These are phyloP conservation scores for Exsudoporus floridanus DNA, from an alignment of 1,284 basidiomycete genomes.

Conservation along the genomic window DNA sequence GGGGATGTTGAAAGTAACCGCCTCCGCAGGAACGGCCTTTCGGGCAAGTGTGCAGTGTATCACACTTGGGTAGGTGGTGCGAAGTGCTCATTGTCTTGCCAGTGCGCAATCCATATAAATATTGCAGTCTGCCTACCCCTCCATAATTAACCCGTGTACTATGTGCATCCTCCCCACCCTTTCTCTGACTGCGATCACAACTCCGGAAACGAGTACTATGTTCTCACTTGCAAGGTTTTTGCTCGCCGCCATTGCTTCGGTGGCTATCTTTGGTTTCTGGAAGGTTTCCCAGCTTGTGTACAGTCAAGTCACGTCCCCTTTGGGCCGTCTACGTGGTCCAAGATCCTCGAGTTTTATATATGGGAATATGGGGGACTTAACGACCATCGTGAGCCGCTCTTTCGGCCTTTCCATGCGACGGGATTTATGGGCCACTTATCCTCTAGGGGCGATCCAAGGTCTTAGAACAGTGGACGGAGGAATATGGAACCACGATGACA, in stretches of 20 bases:
- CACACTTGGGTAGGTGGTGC: no score
- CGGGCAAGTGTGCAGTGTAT: no score
- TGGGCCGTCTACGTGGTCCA: not conserved
- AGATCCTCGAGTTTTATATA: not conserved
- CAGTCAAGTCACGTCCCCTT: not conserved
- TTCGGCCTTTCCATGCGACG: not conserved
- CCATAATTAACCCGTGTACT: no score
- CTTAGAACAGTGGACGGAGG: not conserved
- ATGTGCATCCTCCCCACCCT: no score
- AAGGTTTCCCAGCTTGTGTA: not conserved
- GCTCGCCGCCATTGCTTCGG: not conserved
- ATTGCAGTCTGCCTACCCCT: no score
- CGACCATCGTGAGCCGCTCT: not conserved
- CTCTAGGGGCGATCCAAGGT: not conserved
- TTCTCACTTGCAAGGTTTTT: not conserved
- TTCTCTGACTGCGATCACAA: no score
- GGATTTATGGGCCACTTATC: not conserved
- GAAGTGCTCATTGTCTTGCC: no score
- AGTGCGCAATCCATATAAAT: no score
- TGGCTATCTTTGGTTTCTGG: not conserved
- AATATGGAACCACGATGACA: not conserved
- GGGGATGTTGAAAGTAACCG: no score
- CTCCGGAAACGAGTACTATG: not conserved
- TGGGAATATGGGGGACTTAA: not conserved
- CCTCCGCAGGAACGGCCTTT: no score